Base-by-base conservation (phyloP, 1,284 basidiomycete genomes). In the Rhodotorula mucilaginosa region DNA sequence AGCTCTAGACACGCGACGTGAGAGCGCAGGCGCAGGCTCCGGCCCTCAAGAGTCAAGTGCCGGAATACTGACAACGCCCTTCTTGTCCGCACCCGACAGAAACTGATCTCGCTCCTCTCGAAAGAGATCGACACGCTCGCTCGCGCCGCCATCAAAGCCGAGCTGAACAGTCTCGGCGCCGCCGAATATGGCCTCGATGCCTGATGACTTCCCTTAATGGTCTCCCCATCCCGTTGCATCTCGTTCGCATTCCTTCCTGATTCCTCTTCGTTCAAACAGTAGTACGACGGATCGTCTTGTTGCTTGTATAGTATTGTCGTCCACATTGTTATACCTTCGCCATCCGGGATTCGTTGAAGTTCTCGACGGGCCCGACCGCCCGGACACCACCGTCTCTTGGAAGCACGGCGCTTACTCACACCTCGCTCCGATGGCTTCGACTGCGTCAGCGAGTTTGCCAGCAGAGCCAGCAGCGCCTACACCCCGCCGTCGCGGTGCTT, bases 91-190 rank as follows among this genome's bases (percentile, higher is more conserved):
- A n/a, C n/a, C n/a, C 39, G 16, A 39, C 79, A 92, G 91, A 93
- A 92, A 88, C 87, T 93, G 74, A 88, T 88, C 34, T 85, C 86
- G 18, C 82, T 81, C 44, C 81, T 93, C 15, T 82, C 92, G 71
- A 93, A 92, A 81, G 92, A 93, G 75, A 85, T 93, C 21, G 92
- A 93, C 80, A 83, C 85, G 54, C 86, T 91, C 69, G 91, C 92
- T 51, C 85, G 91, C 62, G 87, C 87, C 58, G 86, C 87, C 23
- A 93, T 93, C 80, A 88, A 87, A 80, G 89, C 91, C 69, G 91
- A 93, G 81, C 83, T 93, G 86, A 89, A 89, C 29, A 83, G 92
- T 48, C 54, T 65, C 29, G 62, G 64, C 5, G 66, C 64, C 0
- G 67, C 29, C 5, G 67, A 69, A 10, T 65, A 48, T 21, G 64